Percentiles rank a stretch among this genome's conserved stretches.
Evolutionary conservation across 345 rosid genomes (phyloP).

Genomic region (Brassica carinata): DNA sequence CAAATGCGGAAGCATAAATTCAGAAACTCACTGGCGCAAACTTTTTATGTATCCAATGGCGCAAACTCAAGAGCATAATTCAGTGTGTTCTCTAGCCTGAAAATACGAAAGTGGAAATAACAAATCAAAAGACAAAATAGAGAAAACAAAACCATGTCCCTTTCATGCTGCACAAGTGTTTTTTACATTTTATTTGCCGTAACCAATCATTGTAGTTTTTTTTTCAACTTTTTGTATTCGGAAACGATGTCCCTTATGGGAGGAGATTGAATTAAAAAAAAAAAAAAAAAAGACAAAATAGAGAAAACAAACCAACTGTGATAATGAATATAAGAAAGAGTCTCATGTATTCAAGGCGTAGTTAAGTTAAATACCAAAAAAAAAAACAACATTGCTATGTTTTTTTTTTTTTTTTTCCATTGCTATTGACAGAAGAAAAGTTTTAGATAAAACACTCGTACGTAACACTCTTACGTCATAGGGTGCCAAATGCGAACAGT

Average conservation of each 20-base stretch:
- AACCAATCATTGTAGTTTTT: too few relatives aligned
- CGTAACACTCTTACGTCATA: conserved; percentile 61
- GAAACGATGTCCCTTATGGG: too few relatives aligned
- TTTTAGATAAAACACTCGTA: background rate
- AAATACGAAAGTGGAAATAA: conserved; percentile 2
- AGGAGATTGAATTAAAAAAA: too few relatives aligned
- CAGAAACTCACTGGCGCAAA: conserved; percentile 73
- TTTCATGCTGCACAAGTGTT: too few relatives aligned
- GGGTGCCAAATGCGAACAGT: conserved; percentile 62
- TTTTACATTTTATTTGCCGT: too few relatives aligned
- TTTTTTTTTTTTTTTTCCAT: background rate
- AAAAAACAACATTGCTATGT: conserved; percentile 14
- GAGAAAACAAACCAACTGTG: background rate
- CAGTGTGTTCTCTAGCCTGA: conserved; percentile 68
- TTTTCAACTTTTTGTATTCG: too few relatives aligned
- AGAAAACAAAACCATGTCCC: too few relatives aligned
- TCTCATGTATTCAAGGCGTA: background rate
- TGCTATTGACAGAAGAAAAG: background rate
- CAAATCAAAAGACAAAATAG: background rate
- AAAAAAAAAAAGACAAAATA: background rate
- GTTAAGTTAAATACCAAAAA: conserved; percentile 5
- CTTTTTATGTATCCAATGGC: conserved; percentile 78
- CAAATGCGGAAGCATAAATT: background rate
- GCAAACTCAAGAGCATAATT: conserved; percentile 96
- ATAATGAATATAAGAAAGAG: conserved; percentile 18